Evolutionary conservation across 768 basidiomycete genomes (phyloP).

Genomic region (Termitomyces sp.): DNA sequence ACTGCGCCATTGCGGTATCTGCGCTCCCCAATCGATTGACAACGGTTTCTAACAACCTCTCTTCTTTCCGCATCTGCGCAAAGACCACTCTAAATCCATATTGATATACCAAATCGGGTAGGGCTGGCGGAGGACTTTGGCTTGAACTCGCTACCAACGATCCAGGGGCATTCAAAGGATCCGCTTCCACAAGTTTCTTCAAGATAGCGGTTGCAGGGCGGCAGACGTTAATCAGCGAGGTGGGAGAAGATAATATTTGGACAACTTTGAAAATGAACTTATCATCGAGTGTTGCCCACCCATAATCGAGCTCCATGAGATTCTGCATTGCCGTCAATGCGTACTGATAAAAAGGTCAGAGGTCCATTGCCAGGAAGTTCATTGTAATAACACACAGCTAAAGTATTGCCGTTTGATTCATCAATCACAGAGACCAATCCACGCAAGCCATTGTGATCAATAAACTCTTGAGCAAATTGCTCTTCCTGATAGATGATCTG

Average conservation of each 20-base stretch:
- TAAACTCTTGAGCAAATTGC: constrained; percentile 76
- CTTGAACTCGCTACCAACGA: constrained; percentile 60
- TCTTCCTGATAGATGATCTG: constrained; percentile 56
- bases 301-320: constrained; percentile 82
- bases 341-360: constrained; percentile 46
- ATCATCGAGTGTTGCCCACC: constrained; percentile 73
- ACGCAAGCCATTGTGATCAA: constrained; percentile 65
- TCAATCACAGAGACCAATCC: constrained; percentile 72
- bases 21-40: constrained; percentile 75
- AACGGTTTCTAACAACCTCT: constrained; percentile 74
- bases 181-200: constrained; percentile 86
- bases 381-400: constrained; percentile 56
- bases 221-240: constrained; percentile 84
- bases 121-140: constrained; percentile 44
- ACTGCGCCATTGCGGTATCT: constrained; percentile 81
- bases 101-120: constrained; percentile 71
- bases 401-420: constrained; percentile 71
- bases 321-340: constrained; percentile 85
- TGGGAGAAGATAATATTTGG: constrained; percentile 69
- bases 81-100: constrained; percentile 86
- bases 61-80: constrained; percentile 75
- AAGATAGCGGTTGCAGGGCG: constrained; percentile 89
- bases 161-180: constrained; percentile 65
- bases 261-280: constrained; percentile 77
- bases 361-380: neutral